These are phyloP conservation scores for Sonneratia alba DNA, from an alignment of 345 rosid genomes.

Conservation along the genomic window DNA sequence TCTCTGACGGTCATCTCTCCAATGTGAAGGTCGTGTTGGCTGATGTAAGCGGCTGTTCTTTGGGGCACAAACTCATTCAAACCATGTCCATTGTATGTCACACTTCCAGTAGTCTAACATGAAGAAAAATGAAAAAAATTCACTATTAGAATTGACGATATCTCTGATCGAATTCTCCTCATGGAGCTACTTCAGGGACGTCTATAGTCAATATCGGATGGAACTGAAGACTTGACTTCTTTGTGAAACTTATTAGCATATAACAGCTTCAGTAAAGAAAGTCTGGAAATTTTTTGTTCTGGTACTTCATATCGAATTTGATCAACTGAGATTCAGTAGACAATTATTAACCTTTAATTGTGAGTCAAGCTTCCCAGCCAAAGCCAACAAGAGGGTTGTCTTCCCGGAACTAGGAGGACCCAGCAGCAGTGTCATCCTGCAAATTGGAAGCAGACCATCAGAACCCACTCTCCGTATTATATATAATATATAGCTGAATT, in stretches of 20 bases:
- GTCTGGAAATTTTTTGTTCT: neutral
- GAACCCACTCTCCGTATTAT: neutral
- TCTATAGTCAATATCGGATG: too few species aligned
- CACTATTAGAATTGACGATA: neutral
- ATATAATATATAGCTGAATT: neutral
- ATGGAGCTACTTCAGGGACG: too few species aligned
- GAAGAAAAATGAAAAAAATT: neutral
- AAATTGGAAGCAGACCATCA: neutral
- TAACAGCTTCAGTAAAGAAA: too few species aligned
- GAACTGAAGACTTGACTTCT: too few species aligned
- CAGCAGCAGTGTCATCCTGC: slow-evolving; percentile 37
- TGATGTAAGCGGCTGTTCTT: slow-evolving; percentile 48
- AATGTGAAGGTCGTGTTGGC: slow-evolving; percentile 74
- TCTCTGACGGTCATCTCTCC: slow-evolving; percentile 83
- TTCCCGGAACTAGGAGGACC: slow-evolving; percentile 94
- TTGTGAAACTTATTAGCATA: too few species aligned
- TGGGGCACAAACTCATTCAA: slow-evolving; percentile 38
- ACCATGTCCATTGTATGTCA: slow-evolving; percentile 39
- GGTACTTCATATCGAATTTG: neutral
- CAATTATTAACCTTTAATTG: slow-evolving; percentile 10
- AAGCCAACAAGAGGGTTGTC: slow-evolving; percentile 56
- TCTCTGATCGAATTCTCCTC: neutral
- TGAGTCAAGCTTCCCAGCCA: slow-evolving; percentile 23
- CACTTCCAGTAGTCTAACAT: slow-evolving; percentile 29
- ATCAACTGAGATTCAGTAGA: neutral